phyloP scores from a whole-genome alignment of 2,329 filamentous ascomycete species.

The Xylaria sp. region DNA sequence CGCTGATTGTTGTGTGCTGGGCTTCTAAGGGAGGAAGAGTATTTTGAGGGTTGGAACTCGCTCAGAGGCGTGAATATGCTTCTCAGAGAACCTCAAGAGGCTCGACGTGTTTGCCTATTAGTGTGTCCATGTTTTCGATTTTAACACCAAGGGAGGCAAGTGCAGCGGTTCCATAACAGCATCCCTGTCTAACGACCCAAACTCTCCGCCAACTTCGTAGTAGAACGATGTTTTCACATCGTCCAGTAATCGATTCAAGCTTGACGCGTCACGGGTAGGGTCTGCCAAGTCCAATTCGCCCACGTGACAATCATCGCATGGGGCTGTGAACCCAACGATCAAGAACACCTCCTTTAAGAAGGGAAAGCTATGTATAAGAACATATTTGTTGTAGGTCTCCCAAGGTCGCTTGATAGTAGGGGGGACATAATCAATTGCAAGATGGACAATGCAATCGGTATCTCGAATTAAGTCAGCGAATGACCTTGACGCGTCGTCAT shows the following conservation, averaged over 20 bases:
- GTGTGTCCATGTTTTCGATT: constrained; percentile 43
- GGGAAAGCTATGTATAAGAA: constrained; percentile 55
- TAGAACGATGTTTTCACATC: constrained; percentile 48
- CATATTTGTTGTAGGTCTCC: constrained; percentile 64
- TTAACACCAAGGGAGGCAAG: constrained; percentile 47
- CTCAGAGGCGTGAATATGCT: not conserved
- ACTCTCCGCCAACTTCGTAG: constrained; percentile 46
- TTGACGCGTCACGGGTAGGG: constrained; percentile 40
- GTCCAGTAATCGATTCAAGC: constrained; percentile 44
- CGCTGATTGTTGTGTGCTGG: not conserved
- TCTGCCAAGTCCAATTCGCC: constrained; percentile 43
- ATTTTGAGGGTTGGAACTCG: not conserved
- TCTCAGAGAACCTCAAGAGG: not conserved
- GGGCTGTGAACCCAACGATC: constrained; percentile 45
- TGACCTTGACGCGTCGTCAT: constrained; percentile 56
- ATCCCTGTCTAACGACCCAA: constrained; percentile 40
- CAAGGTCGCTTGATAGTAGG: constrained; percentile 59
- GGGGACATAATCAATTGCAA: constrained; percentile 61
- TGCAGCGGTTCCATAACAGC: constrained; percentile 39
- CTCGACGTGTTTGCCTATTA: not conserved
- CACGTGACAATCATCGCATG: constrained; percentile 31
- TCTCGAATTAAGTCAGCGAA: constrained; percentile 54
- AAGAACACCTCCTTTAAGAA: constrained; percentile 51
- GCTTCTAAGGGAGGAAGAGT: not conserved
- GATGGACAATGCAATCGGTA: constrained; percentile 51